Evolutionary conservation across 495 filamentous ascomycete genomes (phyloP).

Genomic region (Jackrogersella minutella): DNA sequence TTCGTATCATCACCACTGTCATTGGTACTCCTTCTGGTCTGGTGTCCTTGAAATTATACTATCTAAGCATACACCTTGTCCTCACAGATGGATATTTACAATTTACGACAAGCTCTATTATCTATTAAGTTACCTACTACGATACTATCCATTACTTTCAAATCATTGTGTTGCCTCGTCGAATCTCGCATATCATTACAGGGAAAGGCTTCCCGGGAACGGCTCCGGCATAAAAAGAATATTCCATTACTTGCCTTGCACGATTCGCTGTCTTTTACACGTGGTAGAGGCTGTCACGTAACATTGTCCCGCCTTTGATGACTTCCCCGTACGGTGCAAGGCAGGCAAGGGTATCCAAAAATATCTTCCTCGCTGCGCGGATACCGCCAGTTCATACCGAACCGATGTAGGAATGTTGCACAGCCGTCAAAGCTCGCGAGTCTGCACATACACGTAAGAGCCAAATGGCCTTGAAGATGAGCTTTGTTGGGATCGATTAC

Average conservation of each 20-base stretch:
- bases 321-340: constrained; percentile 25
- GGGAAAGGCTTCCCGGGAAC: background rate
- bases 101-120: too few species aligned
- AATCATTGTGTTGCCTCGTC: background rate
- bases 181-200: background rate
- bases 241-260: constrained; percentile 2
- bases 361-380: constrained; percentile 31
- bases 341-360: constrained; percentile 35
- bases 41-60: background rate
- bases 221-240: constrained; percentile 4
- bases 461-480: constrained; percentile 11
- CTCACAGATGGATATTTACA: too few species aligned
- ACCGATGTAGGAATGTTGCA: constrained; percentile 27
- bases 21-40: background rate
- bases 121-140: too few species aligned
- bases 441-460: constrained; percentile 19
- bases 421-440: constrained; percentile 19
- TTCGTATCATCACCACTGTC: background rate
- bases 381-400: constrained; percentile 41
- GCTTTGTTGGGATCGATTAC: constrained; percentile 20
- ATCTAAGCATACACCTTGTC: too few species aligned
- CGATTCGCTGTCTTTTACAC: constrained; percentile 18
- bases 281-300: constrained; percentile 25
- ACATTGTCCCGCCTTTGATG: constrained; percentile 17
- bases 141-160: background rate